Conservation (phyloP, 805 yeast genomes). For the Yarrowia sp. region DNA sequence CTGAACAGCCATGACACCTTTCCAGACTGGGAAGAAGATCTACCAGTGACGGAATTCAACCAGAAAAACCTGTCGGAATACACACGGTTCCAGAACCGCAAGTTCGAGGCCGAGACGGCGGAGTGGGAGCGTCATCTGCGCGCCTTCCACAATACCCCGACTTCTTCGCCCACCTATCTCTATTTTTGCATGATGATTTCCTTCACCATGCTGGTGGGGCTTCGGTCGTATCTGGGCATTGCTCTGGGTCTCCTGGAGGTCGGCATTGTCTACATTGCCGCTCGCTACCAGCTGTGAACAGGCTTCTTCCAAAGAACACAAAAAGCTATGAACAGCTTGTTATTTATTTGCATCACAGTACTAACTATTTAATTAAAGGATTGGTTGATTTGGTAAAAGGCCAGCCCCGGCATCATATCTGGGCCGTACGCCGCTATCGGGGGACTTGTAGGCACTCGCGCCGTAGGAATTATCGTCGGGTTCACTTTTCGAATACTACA, state of each 20-base stretch:
- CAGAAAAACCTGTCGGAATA: slow-evolving; percentile 37
- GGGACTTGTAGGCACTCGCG: too few relatives aligned
- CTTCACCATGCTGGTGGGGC: slow-evolving; percentile 34
- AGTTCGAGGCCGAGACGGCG: slow-evolving; percentile 34
- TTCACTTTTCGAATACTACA: slow-evolving; percentile 1
- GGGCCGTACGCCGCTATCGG: too few relatives aligned
- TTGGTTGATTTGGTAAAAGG: not conserved
- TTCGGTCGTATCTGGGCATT: slow-evolving; percentile 34
- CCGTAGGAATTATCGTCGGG: too few relatives aligned
- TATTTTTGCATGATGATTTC: slow-evolving; percentile 36
- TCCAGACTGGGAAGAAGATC: slow-evolving; percentile 35
- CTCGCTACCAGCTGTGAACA: slow-evolving; percentile 21
- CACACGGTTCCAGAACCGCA: slow-evolving; percentile 36
- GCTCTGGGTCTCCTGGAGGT: slow-evolving; percentile 35
- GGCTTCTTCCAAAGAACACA: not conserved
- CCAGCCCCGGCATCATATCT: too few relatives aligned
- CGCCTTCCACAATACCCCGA: slow-evolving; percentile 34
- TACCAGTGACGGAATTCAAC: slow-evolving; percentile 34
- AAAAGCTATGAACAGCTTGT: slow-evolving; percentile 15
- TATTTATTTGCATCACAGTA: slow-evolving; percentile 32
- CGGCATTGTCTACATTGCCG: slow-evolving; percentile 32
- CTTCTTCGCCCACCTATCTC: slow-evolving; percentile 32
- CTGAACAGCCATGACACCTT: slow-evolving; percentile 7
- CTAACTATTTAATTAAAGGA: slow-evolving; percentile 32
- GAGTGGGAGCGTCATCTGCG: slow-evolving; percentile 34